A percentile compares a stretch with the other conserved stretches of the same genome.
Evolutionary conservation across 192 early-diverging fungal genomes (phyloP).

Genomic region (Thamnidium elegans): DNA sequence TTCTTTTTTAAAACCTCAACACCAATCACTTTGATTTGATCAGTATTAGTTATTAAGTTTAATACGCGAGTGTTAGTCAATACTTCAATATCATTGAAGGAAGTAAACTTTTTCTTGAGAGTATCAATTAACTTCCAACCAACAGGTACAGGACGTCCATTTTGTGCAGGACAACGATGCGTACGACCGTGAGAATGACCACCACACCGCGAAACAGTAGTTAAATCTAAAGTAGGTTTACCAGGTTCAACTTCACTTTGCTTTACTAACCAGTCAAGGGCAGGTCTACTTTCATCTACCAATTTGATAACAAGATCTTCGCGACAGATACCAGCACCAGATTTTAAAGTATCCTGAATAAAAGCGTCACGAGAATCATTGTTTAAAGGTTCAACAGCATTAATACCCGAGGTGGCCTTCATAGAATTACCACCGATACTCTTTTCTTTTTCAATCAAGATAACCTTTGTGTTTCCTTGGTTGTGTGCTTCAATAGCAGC

Average conservation of each 20-base stretch:
- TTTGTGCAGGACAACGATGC: slow-evolving; percentile 48
- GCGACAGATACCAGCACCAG: slow-evolving; percentile 62
- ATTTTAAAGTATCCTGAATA: slow-evolving; percentile 66
- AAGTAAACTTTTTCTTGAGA: slow-evolving; percentile 44
- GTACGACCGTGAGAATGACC: slow-evolving; percentile 79
- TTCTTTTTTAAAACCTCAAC: slow-evolving; percentile 46
- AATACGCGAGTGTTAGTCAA: slow-evolving; percentile 45
- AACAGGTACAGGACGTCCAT: slow-evolving; percentile 48
- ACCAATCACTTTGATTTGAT: slow-evolving; percentile 54
- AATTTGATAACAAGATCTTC: slow-evolving; percentile 62
- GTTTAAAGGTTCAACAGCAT: slow-evolving; percentile 64
- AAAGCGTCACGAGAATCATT: slow-evolving; percentile 61
- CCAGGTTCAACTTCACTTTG: slow-evolving; percentile 50
- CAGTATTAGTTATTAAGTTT: slow-evolving; percentile 45
- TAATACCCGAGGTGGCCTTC: slow-evolving; percentile 87
- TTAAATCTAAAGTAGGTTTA: slow-evolving; percentile 57
- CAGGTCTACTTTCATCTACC: slow-evolving; percentile 61
- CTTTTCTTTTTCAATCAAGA: slow-evolving; percentile 32
- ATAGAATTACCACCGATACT: slow-evolving; percentile 70
- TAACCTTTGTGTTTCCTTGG: slow-evolving; percentile 14
- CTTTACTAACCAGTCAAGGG: slow-evolving; percentile 65
- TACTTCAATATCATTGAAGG: slow-evolving; percentile 24
- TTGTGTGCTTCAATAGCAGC: slow-evolving; percentile 29
- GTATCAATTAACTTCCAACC: slow-evolving; percentile 79
- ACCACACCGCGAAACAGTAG: slow-evolving; percentile 66